A percentile compares a stretch with the other conserved stretches of the same genome.
Conservation (phyloP, 2,329 filamentous ascomycete species). For the Fusarium mangiferae region DNA sequence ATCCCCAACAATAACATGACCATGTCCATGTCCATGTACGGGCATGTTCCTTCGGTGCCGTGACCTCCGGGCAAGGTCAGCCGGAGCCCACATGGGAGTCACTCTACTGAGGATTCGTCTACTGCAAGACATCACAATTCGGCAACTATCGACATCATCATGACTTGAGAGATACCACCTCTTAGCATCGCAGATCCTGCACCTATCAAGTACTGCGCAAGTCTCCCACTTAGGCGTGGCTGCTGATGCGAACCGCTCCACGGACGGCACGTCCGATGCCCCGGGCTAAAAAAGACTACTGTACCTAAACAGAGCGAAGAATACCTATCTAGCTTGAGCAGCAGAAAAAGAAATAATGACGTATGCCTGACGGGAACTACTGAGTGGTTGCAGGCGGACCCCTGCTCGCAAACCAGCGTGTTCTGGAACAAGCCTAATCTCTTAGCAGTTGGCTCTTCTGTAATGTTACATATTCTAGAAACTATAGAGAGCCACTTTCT, state of each 20-base stretch:
- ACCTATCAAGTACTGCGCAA: conserved; percentile 6
- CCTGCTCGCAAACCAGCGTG: conserved; percentile 13
- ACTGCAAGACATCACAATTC: conserved; percentile 11
- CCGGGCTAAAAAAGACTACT: background rate
- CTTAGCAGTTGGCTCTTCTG: background rate
- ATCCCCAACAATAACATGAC: conserved; percentile 1
- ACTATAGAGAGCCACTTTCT: conserved; percentile 1
- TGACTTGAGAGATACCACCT: conserved; percentile 18
- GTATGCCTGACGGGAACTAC: conserved; percentile 29
- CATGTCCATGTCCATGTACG: conserved; percentile 17
- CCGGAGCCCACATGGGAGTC: conserved; percentile 34
- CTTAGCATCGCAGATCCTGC: background rate
- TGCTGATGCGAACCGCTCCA: conserved; percentile 16
- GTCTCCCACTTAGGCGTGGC: conserved; percentile 16
- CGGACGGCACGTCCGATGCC: conserved; percentile 23
- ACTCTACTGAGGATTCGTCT: background rate
- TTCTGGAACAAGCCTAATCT: conserved; percentile 16
- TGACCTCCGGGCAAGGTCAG: conserved; percentile 41
- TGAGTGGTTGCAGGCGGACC: conserved; percentile 29
- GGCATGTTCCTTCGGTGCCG: conserved; percentile 21
- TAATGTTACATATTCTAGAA: conserved; percentile 27
- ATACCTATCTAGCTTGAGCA: background rate
- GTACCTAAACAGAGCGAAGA: background rate
- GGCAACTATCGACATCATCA: conserved; percentile 19
- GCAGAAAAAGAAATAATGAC: conserved; percentile 23